A percentile compares a stretch with the other conserved stretches of the same genome.
Evolutionary conservation across 2,329 filamentous ascomycete species (phyloP).

Genomic region (Acrocalymma vagum): DNA sequence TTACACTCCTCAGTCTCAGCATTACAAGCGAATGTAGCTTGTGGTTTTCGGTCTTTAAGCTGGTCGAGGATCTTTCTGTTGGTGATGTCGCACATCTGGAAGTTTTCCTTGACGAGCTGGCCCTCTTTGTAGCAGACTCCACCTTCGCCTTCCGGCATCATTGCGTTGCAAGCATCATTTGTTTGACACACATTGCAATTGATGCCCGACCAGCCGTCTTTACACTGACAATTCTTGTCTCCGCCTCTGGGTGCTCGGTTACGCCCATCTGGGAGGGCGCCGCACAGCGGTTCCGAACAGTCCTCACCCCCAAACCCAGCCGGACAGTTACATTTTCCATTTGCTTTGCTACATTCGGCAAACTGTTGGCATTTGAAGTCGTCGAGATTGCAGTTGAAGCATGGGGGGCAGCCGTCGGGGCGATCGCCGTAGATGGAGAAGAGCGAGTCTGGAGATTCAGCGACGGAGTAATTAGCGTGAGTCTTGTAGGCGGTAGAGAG

Average conservation of each 20-base stretch:
- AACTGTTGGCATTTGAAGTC: slow-evolving; percentile 93
- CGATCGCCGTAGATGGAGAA: slow-evolving; percentile 77
- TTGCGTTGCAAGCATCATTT: slow-evolving; percentile 82
- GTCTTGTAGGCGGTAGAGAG: slow-evolving; percentile 38
- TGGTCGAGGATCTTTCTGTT: slow-evolving; percentile 92
- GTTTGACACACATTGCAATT: slow-evolving; percentile 95
- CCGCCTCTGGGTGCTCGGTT: slow-evolving; percentile 79
- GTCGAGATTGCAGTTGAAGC: slow-evolving; percentile 97
- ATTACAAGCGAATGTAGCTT: slow-evolving; percentile 94
- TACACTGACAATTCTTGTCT: slow-evolving; percentile 76
- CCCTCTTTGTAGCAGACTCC: slow-evolving; percentile 94
- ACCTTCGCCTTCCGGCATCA: slow-evolving; percentile 83
- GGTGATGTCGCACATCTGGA: slow-evolving; percentile 97
- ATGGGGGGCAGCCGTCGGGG: slow-evolving; percentile 81
- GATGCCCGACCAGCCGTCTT: slow-evolving; percentile 93
- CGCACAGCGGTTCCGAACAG: slow-evolving; percentile 90
- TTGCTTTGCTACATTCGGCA: slow-evolving; percentile 85
- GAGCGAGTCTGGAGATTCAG: slow-evolving; percentile 58
- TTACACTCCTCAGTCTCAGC: slow-evolving; percentile 79
- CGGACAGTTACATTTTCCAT: slow-evolving; percentile 92
- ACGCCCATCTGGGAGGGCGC: slow-evolving; percentile 79
- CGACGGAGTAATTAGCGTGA: slow-evolving; percentile 59
- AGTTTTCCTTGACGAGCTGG: slow-evolving; percentile 90
- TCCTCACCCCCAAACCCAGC: slow-evolving; percentile 94
- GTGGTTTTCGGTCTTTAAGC: slow-evolving; percentile 83